phyloP scores from a whole-genome alignment of 148 eudicot genomes.

The Fallopia convolvulus region DNA sequence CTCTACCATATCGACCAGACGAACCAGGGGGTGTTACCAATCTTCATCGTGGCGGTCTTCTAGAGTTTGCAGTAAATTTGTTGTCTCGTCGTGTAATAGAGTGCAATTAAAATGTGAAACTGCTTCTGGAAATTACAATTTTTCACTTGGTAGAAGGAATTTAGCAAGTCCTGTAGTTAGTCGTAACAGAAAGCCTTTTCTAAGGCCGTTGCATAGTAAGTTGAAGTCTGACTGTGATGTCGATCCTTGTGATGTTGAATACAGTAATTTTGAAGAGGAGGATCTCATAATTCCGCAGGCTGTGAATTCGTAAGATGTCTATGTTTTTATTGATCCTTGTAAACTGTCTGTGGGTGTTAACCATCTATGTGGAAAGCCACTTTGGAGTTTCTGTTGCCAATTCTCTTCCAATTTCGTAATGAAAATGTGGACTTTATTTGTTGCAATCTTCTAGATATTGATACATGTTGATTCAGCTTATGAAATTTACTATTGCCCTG shows the following conservation, averaged over 20 bases:
- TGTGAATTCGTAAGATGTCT: neutral
- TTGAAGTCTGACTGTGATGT: conserved; percentile 10
- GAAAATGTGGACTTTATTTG: neutral
- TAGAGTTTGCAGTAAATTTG: neutral
- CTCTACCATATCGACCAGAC: neutral
- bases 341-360: neutral
- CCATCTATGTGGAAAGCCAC: neutral
- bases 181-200: conserved; percentile 3
- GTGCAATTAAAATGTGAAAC: neutral
- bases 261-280: conserved; percentile 3
- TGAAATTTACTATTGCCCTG: neutral
- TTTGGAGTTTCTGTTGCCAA: neutral
- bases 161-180: neutral
- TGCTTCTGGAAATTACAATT: neutral
- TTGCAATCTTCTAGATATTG: neutral
- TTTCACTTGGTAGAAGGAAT: neutral
- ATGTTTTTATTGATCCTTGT: neutral
- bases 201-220: neutral
- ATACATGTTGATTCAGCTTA: neutral
- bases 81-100: neutral
- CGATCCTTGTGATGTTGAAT: neutral
- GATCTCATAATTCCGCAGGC: neutral
- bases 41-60: neutral
- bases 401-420: neutral
- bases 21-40: neutral